Evolutionary conservation across 371 early-diverging fungal genomes (phyloP).

Genomic region (Umbelopsis sp.): DNA sequence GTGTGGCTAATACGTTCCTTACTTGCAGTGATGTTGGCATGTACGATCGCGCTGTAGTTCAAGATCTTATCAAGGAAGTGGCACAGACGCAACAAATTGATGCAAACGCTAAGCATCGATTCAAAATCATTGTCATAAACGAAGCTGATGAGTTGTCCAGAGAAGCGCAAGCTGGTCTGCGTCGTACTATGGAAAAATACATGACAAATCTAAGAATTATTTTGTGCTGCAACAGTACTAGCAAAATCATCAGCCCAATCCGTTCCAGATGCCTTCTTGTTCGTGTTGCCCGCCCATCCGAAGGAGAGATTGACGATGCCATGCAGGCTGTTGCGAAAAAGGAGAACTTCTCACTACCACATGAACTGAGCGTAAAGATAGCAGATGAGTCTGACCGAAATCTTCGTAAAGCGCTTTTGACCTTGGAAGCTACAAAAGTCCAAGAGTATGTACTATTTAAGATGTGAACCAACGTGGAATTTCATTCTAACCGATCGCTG

Average conservation of each 20-base stretch:
- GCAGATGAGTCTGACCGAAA: conserved; percentile 82
- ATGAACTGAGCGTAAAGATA: conserved; percentile 64
- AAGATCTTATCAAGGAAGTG: conserved; percentile 97
- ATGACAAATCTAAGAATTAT: conserved; percentile 93
- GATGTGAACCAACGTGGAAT: neutral
- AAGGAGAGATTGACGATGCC: conserved; percentile 68
- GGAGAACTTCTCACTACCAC: conserved; percentile 78
- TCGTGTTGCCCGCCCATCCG: conserved; percentile 85
- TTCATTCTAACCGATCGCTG: too few relatives aligned
- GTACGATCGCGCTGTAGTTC: conserved; percentile 96
- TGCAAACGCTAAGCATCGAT: conserved; percentile 73
- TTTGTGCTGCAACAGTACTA: conserved; percentile 89
- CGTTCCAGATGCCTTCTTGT: conserved; percentile 94
- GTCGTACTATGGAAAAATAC: conserved; percentile 99
- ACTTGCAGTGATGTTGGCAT: conserved; percentile 85
- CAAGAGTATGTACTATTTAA: conserved; percentile 55
- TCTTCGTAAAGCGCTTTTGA: conserved; percentile 85
- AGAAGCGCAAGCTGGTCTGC: conserved; percentile 98
- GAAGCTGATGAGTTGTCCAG: conserved; percentile 94
- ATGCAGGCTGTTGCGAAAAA: conserved; percentile 76
- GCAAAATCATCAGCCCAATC: conserved; percentile 95
- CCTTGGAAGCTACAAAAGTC: conserved; percentile 88
- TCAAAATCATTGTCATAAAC: conserved; percentile 95
- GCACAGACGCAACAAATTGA: conserved; percentile 98
- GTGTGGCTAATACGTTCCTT: neutral